These are phyloP conservation scores for Solanum stenotomum DNA, from an alignment of 257 asterid species.

Conservation along the genomic window DNA sequence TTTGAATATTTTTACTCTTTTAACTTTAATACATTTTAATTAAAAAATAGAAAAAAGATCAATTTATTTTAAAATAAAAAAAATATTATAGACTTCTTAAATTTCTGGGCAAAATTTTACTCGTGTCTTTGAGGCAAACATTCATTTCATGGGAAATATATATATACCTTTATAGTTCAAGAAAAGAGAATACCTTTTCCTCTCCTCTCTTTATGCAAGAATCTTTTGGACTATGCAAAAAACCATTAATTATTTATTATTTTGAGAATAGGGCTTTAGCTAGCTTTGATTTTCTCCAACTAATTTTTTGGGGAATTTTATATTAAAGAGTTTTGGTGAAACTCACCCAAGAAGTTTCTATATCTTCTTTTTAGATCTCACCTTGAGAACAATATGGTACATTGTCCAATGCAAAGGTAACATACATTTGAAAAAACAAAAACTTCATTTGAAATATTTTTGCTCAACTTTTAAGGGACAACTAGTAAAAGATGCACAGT, in stretches of 20 bases:
- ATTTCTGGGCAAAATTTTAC: no score
- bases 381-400: conserved; percentile 39
- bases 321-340: conserved; percentile 5
- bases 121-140: conserved; percentile 6
- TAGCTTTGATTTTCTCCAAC: background rate
- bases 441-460: background rate
- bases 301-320: background rate
- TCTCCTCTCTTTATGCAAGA: conserved; percentile 14
- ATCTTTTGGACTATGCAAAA: conserved; percentile 19
- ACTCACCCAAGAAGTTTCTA: conserved; percentile 47
- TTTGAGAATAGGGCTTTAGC: conserved; percentile 4
- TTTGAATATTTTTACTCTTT: no score
- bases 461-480: conserved; percentile 10
- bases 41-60: no score
- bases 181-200: background rate
- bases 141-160: conserved; percentile 8
- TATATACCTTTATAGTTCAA: background rate
- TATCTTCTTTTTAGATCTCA: conserved; percentile 24
- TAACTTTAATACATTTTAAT: no score
- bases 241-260: conserved; percentile 4
- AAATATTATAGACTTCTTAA: no score
- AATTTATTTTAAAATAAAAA: no score
- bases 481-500: conserved; percentile 5
- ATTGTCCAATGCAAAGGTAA: conserved; percentile 22
- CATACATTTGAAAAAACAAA: conserved; percentile 20